Evolutionary conservation across 2,329 filamentous ascomycete species (phyloP).

Genomic region (Talaromyces pinophilus): DNA sequence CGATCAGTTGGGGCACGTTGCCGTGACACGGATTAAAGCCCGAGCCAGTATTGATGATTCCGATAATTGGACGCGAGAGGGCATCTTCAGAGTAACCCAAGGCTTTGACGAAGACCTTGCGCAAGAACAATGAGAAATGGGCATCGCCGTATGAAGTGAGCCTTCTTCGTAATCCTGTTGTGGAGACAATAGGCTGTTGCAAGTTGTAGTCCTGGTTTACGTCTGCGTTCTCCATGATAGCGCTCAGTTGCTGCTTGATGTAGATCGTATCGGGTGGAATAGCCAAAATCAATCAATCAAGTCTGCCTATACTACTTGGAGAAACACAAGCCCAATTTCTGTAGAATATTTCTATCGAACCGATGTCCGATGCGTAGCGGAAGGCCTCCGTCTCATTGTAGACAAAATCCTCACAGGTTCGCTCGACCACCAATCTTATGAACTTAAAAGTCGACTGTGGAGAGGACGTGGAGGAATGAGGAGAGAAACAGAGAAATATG

Average conservation of each 20-base stretch:
- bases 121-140: slow-evolving; percentile 72
- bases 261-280: neutral
- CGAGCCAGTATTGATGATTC: slow-evolving; percentile 72
- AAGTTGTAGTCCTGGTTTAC: neutral
- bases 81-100: slow-evolving; percentile 73
- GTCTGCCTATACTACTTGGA: neutral
- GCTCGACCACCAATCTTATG: neutral
- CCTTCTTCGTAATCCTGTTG: slow-evolving; percentile 62
- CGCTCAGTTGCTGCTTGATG: neutral
- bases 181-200: slow-evolving; percentile 27
- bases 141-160: slow-evolving; percentile 70
- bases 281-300: neutral
- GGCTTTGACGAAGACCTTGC: slow-evolving; percentile 77
- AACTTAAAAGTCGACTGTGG: too few relatives aligned
- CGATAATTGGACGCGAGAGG: slow-evolving; percentile 69
- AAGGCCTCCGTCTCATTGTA: neutral
- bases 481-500: too few relatives aligned
- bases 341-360: neutral
- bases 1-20: slow-evolving; percentile 70
- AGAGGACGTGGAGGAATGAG: too few relatives aligned
- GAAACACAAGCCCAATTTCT: neutral
- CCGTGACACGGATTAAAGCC: slow-evolving; percentile 74
- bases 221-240: neutral
- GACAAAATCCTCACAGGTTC: neutral
- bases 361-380: neutral